Conservation (phyloP, 495 filamentous ascomycete genomes). For the Melanomma pulvis-pyrius region DNA sequence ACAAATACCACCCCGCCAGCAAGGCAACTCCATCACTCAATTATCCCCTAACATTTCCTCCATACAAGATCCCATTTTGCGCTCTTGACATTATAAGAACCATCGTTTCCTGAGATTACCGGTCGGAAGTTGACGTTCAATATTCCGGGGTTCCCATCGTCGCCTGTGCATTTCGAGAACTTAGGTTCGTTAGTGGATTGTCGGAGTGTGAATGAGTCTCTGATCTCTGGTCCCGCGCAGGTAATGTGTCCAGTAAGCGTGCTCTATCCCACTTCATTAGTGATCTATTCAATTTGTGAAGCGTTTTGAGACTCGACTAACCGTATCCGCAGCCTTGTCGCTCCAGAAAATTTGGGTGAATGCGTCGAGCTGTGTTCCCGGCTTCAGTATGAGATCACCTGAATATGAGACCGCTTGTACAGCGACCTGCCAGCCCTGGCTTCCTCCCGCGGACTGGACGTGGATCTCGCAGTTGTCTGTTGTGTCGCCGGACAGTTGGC, state of each 20-base stretch:
- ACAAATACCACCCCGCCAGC: background rate
- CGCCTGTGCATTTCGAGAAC: slow-evolving; percentile 27
- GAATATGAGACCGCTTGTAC: slow-evolving; percentile 18
- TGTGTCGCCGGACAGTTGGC: slow-evolving; percentile 17
- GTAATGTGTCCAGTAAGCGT: background rate
- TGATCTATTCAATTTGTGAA: background rate
- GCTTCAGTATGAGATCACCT: slow-evolving; percentile 17
- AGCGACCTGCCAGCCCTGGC: slow-evolving; percentile 28
- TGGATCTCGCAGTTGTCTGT: slow-evolving; percentile 31
- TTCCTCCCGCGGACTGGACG: slow-evolving; percentile 6
- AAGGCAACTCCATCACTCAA: background rate
- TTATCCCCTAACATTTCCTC: slow-evolving; percentile 22
- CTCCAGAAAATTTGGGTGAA: slow-evolving; percentile 24
- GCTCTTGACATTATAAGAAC: slow-evolving; percentile 17
- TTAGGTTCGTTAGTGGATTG: background rate
- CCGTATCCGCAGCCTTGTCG: slow-evolving; percentile 22
- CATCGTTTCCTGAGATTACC: slow-evolving; percentile 16
- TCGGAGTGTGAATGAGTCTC: slow-evolving; percentile 3
- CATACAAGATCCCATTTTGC: slow-evolving; percentile 21
- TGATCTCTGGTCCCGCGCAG: slow-evolving; percentile 13
- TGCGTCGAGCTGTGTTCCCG: slow-evolving; percentile 6
- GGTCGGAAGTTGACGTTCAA: slow-evolving; percentile 31
- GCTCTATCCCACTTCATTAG: slow-evolving; percentile 10
- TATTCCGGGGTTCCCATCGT: slow-evolving; percentile 24
- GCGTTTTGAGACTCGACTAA: background rate